phyloP scores from a whole-genome alignment of 225 moss, liverwort and hornwort genomes.

The Bryum argenteum region DNA sequence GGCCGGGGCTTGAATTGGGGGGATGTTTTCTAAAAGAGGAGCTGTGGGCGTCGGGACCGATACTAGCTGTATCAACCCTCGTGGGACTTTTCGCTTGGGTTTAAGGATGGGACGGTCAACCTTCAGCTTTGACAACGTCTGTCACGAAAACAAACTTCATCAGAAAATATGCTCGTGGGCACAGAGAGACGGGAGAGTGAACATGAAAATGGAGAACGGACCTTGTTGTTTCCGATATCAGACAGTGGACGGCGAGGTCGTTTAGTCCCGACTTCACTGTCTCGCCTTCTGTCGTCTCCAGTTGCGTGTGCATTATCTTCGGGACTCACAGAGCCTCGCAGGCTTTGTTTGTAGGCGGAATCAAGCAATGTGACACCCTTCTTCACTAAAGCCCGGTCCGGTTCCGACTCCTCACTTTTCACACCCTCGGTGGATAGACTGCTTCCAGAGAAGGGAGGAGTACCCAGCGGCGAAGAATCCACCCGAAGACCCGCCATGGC shows the following conservation, averaged over 20 bases:
- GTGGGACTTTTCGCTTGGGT: constrained; percentile 56
- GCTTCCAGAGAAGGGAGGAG: constrained; percentile 47
- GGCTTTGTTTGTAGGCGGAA: constrained; percentile 68
- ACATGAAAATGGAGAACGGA: not conserved
- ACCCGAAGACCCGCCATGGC: constrained; percentile 60
- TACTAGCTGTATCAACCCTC: constrained; percentile 52
- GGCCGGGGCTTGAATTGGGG: not conserved
- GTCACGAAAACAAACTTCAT: not conserved
- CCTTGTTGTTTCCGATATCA: constrained; percentile 65
- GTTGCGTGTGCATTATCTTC: constrained; percentile 19
- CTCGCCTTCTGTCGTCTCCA: constrained; percentile 22
- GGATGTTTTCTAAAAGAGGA: not conserved
- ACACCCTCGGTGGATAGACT: constrained; percentile 32
- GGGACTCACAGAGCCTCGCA: constrained; percentile 23
- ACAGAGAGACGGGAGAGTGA: too few relatives aligned
- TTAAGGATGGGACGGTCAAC: constrained; percentile 46
- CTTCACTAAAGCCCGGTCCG: constrained; percentile 62
- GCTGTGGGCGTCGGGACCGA: constrained; percentile 29
- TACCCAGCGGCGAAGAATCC: constrained; percentile 46
- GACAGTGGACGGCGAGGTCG: constrained; percentile 57
- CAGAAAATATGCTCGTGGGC: not conserved
- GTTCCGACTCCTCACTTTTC: constrained; percentile 50
- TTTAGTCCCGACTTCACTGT: constrained; percentile 48
- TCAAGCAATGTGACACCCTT: constrained; percentile 77
- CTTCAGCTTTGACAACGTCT: constrained; percentile 38